Base-by-base conservation (phyloP, 768 basidiomycete species). In the Naganishia randhawae region DNA sequence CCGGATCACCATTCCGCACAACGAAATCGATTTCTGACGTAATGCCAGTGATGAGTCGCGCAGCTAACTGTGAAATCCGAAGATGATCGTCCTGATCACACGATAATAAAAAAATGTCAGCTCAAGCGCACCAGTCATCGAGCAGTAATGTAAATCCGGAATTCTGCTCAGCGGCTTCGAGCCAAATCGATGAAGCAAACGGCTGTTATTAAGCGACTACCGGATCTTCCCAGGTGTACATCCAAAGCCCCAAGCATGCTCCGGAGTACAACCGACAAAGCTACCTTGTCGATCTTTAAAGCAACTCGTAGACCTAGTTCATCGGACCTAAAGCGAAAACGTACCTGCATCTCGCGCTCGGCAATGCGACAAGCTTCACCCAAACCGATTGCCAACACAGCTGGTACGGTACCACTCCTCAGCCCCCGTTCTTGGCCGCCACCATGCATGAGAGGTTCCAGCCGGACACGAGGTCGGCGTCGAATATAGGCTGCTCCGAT, bases 381-480 rank as follows among this genome's bases (percentile, higher is more conserved):
- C 42, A 99, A 81, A 6, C 96, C 96, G 33, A 97, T 93, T 11
- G 87, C 89, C 65, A 99, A 82, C 1, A 90, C 84, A 16, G 93
- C 87, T 1, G 96, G 87, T 14, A 99, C 83, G 0, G 96, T 99
- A n/a, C 96, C 96, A 72, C 91, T 92, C 66, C 96, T 83, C 75
- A 99, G 80, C 1, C 96, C 96, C 65, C 96, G 85, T 82, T 99
- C 96, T 81, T 99, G 96, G 11, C 96, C 96, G 71, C 96, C 96
- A 68, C 96, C 96, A 73, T 86, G 92, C 63, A 99, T 81, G 72
- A 99, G 89, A 0, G 96, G 96, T 76, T 98, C 96, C 73, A 98
- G 81, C 63, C 96, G 85, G 42, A 98, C 96, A 70, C 96, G 84
- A 9, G 96, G 96, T 74, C 93, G 81, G 75, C 96, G 82, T 70